Base-by-base conservation (phyloP, 2,329 filamentous ascomycete genomes). In the Madurella fahalii region DNA sequence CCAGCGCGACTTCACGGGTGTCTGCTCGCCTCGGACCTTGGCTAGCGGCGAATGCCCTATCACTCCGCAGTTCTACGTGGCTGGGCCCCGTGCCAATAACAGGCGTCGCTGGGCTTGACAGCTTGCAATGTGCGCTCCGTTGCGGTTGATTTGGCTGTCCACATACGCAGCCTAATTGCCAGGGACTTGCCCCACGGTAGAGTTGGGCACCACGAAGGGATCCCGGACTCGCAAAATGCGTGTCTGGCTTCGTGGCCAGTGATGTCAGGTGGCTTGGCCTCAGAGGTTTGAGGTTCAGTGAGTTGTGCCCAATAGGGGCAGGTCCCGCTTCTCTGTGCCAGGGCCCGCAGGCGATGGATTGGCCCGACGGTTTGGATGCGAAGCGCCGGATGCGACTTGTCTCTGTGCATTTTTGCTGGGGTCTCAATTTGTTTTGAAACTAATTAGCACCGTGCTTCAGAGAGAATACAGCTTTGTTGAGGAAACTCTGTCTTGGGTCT, bases 171-270 rank as follows among this genome's bases (percentile, higher is more conserved):
- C 47, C 54, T 42, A 40, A 45, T 44, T 39, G 31, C 39, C 43
- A n/a, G 31, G 30, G 18, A 30, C 25, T 25, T 25, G 34, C 9
- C 15, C 12, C 15, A 12, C 18, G 1, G 25, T 16, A 15, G 25
- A 40, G 48, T 56, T 53, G 54, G 54, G 54, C 54, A 45, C 15
- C 9, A 16, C 25, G 9, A 30, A 49, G 51, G n/a, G 15, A 17
- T 25, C 9, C 16, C 15, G 15, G 11, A 32, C 41, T 9, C 17
- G 2, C 9, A n/a, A 30, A 18, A 5, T 52, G 50, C 54, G 54
- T 56, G 54, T 53, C 31, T 17, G 40, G n/a, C 17, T 43, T 47
- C n/a, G 37, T 44, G 43, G 31, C 53, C 49, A 52, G 32, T 48
- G 31, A 41, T 40, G 37, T 43, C 25, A 37, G 34, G 30, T n/a